Evolutionary conservation across 768 basidiomycete species (phyloP).

Genomic region (Russula ochroleuca): DNA sequence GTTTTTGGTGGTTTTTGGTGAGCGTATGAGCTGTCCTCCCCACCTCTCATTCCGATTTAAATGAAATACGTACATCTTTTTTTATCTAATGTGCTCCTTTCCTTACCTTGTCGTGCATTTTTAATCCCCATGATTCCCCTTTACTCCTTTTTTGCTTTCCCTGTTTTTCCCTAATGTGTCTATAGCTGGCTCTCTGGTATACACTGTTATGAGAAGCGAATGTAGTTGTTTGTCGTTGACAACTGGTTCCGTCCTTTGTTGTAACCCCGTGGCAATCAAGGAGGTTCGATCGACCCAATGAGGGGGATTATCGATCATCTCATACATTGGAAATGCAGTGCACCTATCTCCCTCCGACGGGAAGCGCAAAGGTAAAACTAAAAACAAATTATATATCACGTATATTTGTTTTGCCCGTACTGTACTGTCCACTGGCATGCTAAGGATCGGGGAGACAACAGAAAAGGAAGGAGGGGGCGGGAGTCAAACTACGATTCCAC

Average conservation of each 20-base stretch:
- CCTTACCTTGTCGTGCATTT: not conserved
- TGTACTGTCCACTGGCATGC: not conserved
- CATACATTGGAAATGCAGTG: too few relatives aligned
- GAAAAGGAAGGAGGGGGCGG: not conserved
- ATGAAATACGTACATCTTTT: not conserved
- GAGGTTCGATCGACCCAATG: too few relatives aligned
- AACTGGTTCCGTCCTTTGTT: not conserved
- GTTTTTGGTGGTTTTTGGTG: not conserved
- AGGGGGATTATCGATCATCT: too few relatives aligned
- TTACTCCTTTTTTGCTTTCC: not conserved
- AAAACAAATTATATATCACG: constrained; percentile 1
- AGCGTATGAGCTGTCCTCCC: not conserved
- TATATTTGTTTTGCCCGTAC: not conserved
- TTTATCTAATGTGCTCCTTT: not conserved
- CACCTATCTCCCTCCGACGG: not conserved
- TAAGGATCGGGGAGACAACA: not conserved
- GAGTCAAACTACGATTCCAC: not conserved
- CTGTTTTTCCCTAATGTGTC: not conserved
- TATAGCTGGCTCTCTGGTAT: not conserved
- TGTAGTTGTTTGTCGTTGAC: not conserved
- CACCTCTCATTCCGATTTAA: not conserved
- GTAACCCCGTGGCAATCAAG: too few relatives aligned
- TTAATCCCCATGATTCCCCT: not conserved
- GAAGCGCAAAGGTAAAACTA: constrained; percentile 28
- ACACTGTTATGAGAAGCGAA: not conserved